Percentiles rank a stretch among this genome's conserved stretches.
These are phyloP conservation scores for Secale cereale DNA, from an alignment of 176 grass and related monocot genomes.

Conservation along the genomic window DNA sequence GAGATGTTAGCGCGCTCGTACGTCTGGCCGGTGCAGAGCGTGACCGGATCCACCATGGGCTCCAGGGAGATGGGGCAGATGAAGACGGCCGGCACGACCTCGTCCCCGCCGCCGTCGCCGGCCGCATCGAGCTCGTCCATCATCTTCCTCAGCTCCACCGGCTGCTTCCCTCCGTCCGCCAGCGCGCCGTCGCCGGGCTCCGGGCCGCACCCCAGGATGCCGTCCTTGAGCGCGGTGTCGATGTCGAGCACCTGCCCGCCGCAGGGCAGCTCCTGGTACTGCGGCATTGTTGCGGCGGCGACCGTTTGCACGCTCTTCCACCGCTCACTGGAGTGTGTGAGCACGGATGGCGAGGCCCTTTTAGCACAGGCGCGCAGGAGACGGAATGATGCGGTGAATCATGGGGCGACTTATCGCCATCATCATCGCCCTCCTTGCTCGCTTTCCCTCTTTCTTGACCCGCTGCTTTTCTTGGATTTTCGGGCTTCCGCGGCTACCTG, in stretches of 20 bases:
- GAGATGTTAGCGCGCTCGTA: slow-evolving; percentile 93
- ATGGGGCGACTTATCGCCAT: slow-evolving; percentile 52
- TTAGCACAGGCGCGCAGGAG: slow-evolving; percentile 11
- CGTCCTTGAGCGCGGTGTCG: slow-evolving; percentile 91
- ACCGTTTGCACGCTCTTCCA: background rate
- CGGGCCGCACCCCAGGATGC: slow-evolving; percentile 59
- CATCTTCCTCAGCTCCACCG: slow-evolving; percentile 75
- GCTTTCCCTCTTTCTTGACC: slow-evolving; percentile 44
- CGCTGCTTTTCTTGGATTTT: slow-evolving; percentile 42
- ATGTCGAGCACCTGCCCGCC: slow-evolving; percentile 94
- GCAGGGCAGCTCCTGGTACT: slow-evolving; percentile 74
- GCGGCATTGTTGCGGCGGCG: slow-evolving; percentile 54
- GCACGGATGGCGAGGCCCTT: slow-evolving; percentile 27
- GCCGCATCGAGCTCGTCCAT: slow-evolving; percentile 89
- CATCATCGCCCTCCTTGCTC: slow-evolving; percentile 15
- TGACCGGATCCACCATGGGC: slow-evolving; percentile 98
- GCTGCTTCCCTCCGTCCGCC: slow-evolving; percentile 41
- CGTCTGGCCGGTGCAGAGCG: slow-evolving; percentile 96
- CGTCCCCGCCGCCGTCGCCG: slow-evolving; percentile 47
- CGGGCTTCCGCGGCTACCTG: slow-evolving; percentile 26
- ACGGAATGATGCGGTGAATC: slow-evolving; percentile 48
- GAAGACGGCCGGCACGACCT: slow-evolving; percentile 80
- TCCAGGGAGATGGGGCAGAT: slow-evolving; percentile 98
- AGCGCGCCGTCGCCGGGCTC: slow-evolving; percentile 33
- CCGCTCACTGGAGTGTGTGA: background rate